Evolutionary conservation across 192 early-diverging fungal genomes (phyloP).

Genomic region (Podochytrium sp.): DNA sequence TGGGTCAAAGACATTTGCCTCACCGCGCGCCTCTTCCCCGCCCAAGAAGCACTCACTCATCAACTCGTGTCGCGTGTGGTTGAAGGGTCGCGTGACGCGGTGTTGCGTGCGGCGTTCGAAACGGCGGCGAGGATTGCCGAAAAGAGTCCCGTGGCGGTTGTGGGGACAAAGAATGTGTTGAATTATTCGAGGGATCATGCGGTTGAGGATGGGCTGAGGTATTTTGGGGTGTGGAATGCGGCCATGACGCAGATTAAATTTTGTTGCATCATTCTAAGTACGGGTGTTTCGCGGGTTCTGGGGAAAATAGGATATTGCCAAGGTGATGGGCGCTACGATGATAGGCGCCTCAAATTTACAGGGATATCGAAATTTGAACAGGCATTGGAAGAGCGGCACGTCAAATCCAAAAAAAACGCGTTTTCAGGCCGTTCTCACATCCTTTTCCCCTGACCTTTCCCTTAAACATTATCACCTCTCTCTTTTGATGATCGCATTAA

Average conservation of each 20-base stretch:
- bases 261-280: no score
- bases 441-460: no score
- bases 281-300: no score
- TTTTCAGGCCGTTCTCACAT: no score
- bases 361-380: no score
- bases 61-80: conserved; percentile 67
- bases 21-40: conserved; percentile 75
- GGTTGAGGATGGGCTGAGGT: conserved; percentile 84
- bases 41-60: conserved; percentile 62
- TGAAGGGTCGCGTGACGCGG: conserved; percentile 39
- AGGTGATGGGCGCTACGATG: no score
- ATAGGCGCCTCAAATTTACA: no score
- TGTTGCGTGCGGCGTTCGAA: conserved; percentile 61
- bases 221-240: conserved; percentile 78
- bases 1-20: conserved; percentile 90
- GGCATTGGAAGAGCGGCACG: no score
- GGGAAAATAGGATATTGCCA: no score
- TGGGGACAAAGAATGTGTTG: conserved; percentile 87
- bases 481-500: background rate
- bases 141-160: conserved; percentile 87
- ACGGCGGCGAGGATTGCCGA: conserved; percentile 76
- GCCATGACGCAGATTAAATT: background rate
- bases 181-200: conserved; percentile 93
- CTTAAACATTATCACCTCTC: no score
- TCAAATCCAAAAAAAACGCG: no score